phyloP scores from a whole-genome alignment of 768 basidiomycete species.

The Termitomyces sp. region DNA sequence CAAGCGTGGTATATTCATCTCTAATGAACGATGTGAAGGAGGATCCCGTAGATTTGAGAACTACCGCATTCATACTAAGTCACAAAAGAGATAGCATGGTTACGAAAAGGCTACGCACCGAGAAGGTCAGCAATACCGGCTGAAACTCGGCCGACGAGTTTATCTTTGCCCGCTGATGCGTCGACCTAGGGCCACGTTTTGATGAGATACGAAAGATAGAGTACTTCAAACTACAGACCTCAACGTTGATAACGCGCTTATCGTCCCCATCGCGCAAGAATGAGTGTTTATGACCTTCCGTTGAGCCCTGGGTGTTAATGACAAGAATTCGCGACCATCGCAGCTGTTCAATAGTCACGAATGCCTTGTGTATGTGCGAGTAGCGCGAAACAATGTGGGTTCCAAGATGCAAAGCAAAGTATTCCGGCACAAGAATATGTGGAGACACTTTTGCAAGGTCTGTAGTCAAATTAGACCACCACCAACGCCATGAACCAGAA shows the following conservation, averaged over 20 bases:
- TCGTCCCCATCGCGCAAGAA: constrained; percentile 91
- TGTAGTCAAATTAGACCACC: constrained; percentile 17
- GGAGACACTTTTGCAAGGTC: constrained; percentile 88
- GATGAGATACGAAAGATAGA: not conserved
- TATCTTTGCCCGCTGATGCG: constrained; percentile 54
- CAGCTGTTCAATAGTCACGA: constrained; percentile 69
- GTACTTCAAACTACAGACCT: constrained; percentile 25
- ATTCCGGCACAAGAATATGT: constrained; percentile 75
- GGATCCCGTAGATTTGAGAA: constrained; percentile 87
- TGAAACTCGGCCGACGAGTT: constrained; percentile 53
- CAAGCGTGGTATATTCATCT: constrained; percentile 87
- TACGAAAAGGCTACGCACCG: constrained; percentile 36
- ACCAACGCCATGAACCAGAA: no score
- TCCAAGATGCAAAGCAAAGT: constrained; percentile 84
- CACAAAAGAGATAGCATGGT: not conserved
- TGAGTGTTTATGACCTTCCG: constrained; percentile 62
- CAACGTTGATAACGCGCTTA: constrained; percentile 61
- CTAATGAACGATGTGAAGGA: constrained; percentile 75
- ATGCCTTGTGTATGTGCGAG: constrained; percentile 64
- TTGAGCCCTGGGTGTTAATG: constrained; percentile 27
- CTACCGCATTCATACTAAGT: constrained; percentile 27
- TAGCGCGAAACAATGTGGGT: constrained; percentile 81
- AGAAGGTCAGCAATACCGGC: constrained; percentile 77
- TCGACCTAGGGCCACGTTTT: constrained; percentile 44
- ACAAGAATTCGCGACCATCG: constrained; percentile 79